A percentile compares a stretch with the other conserved stretches of the same genome.
Evolutionary conservation across 441 rosid genomes (phyloP).

Genomic region (Dalechampia spathulata): DNA sequence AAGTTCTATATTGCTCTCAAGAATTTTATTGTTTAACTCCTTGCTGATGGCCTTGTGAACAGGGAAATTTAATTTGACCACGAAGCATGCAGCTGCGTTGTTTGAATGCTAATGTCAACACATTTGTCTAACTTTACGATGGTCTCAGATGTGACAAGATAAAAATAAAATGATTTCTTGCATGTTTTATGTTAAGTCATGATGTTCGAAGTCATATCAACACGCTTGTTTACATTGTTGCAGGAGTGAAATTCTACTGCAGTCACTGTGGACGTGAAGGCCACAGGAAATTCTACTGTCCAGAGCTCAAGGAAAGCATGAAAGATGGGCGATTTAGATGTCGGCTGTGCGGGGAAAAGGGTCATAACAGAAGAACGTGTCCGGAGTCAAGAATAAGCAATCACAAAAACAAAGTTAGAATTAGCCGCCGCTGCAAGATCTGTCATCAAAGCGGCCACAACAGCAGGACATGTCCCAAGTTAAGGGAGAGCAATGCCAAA

Average conservation of each 20-base stretch:
- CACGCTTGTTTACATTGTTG: constrained; percentile 8
- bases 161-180: neutral
- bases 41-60: neutral
- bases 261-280: constrained; percentile 72
- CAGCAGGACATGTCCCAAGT: constrained; percentile 56
- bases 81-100: neutral
- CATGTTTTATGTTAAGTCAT: neutral
- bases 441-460: constrained; percentile 70
- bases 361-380: constrained; percentile 85
- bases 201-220: neutral
- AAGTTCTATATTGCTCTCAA: neutral
- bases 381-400: constrained; percentile 28
- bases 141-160: no score
- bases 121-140: neutral
- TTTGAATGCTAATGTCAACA: neutral
- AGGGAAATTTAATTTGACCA: neutral
- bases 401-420: constrained; percentile 20
- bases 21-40: neutral
- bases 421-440: constrained; percentile 35
- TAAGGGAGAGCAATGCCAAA: constrained; percentile 22
- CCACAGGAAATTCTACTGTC: constrained; percentile 85
- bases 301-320: constrained; percentile 42
- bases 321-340: constrained; percentile 52
- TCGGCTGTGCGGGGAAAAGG: constrained; percentile 60
- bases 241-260: constrained; percentile 78